These are phyloP conservation scores for Colletotrichum agaves DNA, from an alignment of 2,329 filamentous ascomycete species.

Conservation along the genomic window DNA sequence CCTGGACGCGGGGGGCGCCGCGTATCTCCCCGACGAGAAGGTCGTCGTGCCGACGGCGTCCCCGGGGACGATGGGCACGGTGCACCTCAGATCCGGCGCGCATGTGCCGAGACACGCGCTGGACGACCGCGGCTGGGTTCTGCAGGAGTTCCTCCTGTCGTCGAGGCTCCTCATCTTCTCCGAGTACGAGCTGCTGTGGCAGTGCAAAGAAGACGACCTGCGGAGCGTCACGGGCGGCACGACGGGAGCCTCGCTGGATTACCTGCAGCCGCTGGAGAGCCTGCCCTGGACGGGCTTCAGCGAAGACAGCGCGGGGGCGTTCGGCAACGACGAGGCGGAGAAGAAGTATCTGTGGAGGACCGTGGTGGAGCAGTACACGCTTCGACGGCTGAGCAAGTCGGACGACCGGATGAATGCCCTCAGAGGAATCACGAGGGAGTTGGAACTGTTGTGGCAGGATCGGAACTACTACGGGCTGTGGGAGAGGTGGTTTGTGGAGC, in stretches of 20 bases:
- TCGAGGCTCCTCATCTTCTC: slow-evolving; percentile 38
- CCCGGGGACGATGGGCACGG: not conserved
- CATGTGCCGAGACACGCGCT: slow-evolving; percentile 14
- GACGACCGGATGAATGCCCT: slow-evolving; percentile 16
- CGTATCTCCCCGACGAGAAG: not conserved
- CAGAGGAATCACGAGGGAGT: slow-evolving; percentile 11
- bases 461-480: slow-evolving; percentile 16
- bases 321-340: not conserved
- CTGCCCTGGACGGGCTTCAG: slow-evolving; percentile 20
- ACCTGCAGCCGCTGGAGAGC: slow-evolving; percentile 20
- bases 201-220: slow-evolving; percentile 31
- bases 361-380: slow-evolving; percentile 18
- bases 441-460: slow-evolving; percentile 23
- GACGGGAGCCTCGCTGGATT: not conserved
- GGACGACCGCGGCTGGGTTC: slow-evolving; percentile 37
- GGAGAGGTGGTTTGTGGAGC: slow-evolving; percentile 22
- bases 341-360: slow-evolving; percentile 20
- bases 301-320: not conserved
- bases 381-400: not conserved
- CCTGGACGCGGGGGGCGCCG: not conserved
- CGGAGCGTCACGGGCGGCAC: slow-evolving; percentile 6
- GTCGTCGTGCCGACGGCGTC: not conserved
- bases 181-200: slow-evolving; percentile 38
- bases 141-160: slow-evolving; percentile 39
- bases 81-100: not conserved